Conservation (phyloP, 768 basidiomycete genomes). For the Heimioporus sp. region DNA sequence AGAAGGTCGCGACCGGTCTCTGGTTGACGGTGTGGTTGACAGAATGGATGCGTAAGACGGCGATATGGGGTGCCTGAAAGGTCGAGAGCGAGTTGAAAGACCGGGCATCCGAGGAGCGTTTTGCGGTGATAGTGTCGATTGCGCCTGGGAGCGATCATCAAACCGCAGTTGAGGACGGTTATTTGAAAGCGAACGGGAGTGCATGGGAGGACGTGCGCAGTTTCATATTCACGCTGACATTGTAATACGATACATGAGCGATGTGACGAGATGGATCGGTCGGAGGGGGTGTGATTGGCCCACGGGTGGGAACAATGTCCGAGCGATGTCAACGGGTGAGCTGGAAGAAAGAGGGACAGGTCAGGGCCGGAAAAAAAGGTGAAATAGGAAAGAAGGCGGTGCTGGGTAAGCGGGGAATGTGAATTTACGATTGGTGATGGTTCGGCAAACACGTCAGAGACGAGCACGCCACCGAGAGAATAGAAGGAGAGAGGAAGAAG, state of each 20-base stretch:
- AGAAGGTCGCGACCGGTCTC: too few relatives aligned
- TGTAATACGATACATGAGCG: neutral
- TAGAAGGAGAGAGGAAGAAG: conserved; percentile 7
- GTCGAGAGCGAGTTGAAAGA: neutral
- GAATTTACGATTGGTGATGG: conserved; percentile 3
- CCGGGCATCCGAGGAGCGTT: conserved; percentile 1
- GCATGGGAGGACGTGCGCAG: neutral
- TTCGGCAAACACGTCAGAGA: conserved; percentile 13
- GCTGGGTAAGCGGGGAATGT: conserved; percentile 7
- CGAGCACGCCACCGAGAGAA: conserved; percentile 4
- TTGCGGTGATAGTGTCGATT: neutral
- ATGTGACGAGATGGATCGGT: neutral
- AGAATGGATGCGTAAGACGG: too few relatives aligned
- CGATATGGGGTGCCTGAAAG: neutral
- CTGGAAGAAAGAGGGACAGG: neutral
- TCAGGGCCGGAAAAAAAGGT: conserved; percentile 13
- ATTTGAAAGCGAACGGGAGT: neutral
- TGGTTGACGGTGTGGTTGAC: too few relatives aligned
- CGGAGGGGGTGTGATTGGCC: conserved; percentile 1
- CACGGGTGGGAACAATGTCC: conserved; percentile 5
- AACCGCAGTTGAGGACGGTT: neutral
- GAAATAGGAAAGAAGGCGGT: neutral
- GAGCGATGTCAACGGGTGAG: neutral
- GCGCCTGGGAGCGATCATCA: too few relatives aligned
- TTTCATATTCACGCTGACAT: neutral